Conservation (phyloP, 495 filamentous ascomycete species). For the Emericellopsis terricola region DNA sequence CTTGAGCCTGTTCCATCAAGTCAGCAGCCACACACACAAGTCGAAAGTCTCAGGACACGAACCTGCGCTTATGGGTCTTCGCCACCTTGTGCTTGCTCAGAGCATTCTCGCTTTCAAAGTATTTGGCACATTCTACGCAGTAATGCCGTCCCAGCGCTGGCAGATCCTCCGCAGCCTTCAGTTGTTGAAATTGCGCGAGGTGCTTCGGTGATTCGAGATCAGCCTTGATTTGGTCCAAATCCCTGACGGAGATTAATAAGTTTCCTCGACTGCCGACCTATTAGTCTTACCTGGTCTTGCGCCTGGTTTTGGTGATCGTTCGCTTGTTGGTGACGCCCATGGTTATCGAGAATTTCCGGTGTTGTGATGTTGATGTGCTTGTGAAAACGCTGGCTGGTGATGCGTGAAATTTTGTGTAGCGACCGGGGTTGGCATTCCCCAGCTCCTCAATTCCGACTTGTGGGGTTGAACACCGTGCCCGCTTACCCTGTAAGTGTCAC, state of each 20-base stretch:
- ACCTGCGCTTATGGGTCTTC: constrained; percentile 88
- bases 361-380: no score
- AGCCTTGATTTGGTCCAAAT: constrained; percentile 73
- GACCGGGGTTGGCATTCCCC: no score
- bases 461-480: no score
- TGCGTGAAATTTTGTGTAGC: no score
- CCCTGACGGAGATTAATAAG: constrained; percentile 27
- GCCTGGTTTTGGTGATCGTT: constrained; percentile 41
- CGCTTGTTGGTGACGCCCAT: constrained; percentile 37
- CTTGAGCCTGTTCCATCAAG: no score
- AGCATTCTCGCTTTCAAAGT: constrained; percentile 76
- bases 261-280: not conserved
- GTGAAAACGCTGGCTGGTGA: no score
- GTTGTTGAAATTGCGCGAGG: constrained; percentile 54
- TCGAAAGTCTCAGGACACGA: no score
- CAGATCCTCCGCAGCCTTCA: constrained; percentile 69
- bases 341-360: no score
- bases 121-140: constrained; percentile 90
- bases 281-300: constrained; percentile 23
- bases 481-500: no score
- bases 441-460: no score
- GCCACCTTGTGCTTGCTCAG: constrained; percentile 61
- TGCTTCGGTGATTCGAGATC: constrained; percentile 64
- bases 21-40: no score
- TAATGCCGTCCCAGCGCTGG: constrained; percentile 71